These are phyloP conservation scores for Aspergillus homomorphus DNA, from an alignment of 495 filamentous ascomycete species.

Conservation along the genomic window DNA sequence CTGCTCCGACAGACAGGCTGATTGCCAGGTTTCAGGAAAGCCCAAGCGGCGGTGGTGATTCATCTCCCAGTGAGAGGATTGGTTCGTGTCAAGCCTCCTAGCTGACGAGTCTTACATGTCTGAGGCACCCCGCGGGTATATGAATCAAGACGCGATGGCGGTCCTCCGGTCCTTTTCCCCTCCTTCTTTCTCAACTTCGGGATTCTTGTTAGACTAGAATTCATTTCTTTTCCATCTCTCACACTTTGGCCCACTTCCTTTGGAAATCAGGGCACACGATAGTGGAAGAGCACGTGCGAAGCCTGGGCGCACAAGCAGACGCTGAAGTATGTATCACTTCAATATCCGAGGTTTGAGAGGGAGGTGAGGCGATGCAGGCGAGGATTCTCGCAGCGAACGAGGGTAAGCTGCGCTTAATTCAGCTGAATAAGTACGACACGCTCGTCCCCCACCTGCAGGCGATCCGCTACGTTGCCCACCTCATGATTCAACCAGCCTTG, in stretches of 20 bases:
- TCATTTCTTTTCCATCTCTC: too few species aligned
- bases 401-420: neutral
- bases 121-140: too few species aligned
- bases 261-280: constrained; percentile 20
- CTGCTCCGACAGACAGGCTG: constrained; percentile 12
- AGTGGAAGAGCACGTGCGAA: constrained; percentile 22
- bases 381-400: neutral
- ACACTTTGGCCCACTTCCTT: constrained; percentile 27
- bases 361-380: neutral
- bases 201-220: too few species aligned
- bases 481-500: constrained; percentile 8
- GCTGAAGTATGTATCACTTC: constrained; percentile 21
- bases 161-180: too few species aligned
- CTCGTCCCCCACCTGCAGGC: neutral
- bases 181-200: too few species aligned
- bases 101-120: too few species aligned
- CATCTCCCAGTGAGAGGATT: constrained; percentile 30
- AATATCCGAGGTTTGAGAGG: constrained; percentile 8
- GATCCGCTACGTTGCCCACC: constrained; percentile 8
- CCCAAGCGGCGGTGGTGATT: constrained; percentile 25
- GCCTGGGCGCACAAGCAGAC: constrained; percentile 20
- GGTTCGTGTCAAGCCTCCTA: too few species aligned
- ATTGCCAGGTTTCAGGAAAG: constrained; percentile 13
- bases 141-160: too few species aligned
- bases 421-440: neutral